Base-by-base conservation (phyloP, 2,329 filamentous ascomycete species). In the Beauveria varroae region DNA sequence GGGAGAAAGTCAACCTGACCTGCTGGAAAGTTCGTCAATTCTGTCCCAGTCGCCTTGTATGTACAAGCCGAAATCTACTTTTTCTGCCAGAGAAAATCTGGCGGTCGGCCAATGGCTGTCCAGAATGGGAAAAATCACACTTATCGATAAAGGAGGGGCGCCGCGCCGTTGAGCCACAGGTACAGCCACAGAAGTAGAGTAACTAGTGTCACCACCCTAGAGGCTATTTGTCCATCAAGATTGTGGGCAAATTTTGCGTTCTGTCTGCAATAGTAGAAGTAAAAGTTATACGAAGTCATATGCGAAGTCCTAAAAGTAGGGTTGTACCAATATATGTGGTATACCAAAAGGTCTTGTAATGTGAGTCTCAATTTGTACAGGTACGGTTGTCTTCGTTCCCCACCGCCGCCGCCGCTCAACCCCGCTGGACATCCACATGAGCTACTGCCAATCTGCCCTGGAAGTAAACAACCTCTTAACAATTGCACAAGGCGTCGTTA, bases 121-220 rank as follows among this genome's bases (percentile, higher is more conserved):
- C 30, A 41, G 53, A 51, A 44, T 22, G 47, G 47, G 46, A 57
- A 70, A 67, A 66, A 64, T 57, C 54, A 63, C 64, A 65, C 65
- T 72, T 71, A 73, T 73, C 71, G 71, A 72, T 73, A 72, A 68
- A 6, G 20, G 58, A 52, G 57, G 57, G 57, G 57, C 47, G 57
- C 47, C 47, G 22, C 30, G 30, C 30, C 40, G 34, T 56, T 61
- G 18, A 50, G 59, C 59, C 59, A 61, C 59, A 60, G 40, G n/a
- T 24, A 43, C 34, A 58, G 56, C 56, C 56, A 58, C 61, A 59
- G 26, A 9, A n/a, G 26, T 14, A 41, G n/a, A n/a, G n/a, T n/a
- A n/a, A n/a, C n/a, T n/a, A 50, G 28, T 41, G 26, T 14, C 47
- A 54, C 22, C 52, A 62, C 26, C 43, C 53, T 24, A 2, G 3